Conservation (phyloP, 768 basidiomycete species). For the Pleurotus platypus region DNA sequence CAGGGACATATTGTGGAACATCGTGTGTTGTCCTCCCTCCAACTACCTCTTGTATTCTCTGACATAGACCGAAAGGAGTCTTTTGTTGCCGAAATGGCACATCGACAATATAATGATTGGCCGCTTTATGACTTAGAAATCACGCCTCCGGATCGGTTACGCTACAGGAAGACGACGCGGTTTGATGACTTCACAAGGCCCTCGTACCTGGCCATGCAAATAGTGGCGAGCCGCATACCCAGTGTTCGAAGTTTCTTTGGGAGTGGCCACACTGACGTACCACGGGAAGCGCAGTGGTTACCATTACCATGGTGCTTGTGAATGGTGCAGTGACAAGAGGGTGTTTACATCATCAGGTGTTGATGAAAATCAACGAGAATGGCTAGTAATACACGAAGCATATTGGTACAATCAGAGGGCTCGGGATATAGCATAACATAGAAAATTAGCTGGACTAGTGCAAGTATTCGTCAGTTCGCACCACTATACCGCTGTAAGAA, state of each 20-base stretch:
- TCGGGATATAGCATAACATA: too few species aligned
- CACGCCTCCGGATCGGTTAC: not conserved
- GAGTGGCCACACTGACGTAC: not conserved
- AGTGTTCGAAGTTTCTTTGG: not conserved
- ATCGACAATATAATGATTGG: not conserved
- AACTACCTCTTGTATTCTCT: not conserved
- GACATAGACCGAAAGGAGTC: not conserved
- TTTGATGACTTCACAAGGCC: not conserved
- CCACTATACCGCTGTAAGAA: constrained; percentile 30
- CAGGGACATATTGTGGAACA: not conserved
- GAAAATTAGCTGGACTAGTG: too few species aligned
- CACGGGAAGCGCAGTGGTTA: not conserved
- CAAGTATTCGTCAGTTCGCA: not conserved
- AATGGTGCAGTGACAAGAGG: too few species aligned
- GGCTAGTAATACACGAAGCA: too few species aligned
- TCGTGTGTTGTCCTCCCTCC: not conserved
- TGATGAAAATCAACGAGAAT: too few species aligned
- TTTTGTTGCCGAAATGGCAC: not conserved
- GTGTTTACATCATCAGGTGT: too few species aligned
- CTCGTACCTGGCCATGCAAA: not conserved
- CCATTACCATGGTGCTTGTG: too few species aligned
- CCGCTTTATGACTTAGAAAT: not conserved
- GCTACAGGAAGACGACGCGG: not conserved
- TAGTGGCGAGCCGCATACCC: not conserved
- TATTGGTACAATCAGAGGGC: too few species aligned